These are phyloP conservation scores for Wickerhamomyces canadensis DNA, from an alignment of 805 yeast genomes.

Conservation along the genomic window DNA sequence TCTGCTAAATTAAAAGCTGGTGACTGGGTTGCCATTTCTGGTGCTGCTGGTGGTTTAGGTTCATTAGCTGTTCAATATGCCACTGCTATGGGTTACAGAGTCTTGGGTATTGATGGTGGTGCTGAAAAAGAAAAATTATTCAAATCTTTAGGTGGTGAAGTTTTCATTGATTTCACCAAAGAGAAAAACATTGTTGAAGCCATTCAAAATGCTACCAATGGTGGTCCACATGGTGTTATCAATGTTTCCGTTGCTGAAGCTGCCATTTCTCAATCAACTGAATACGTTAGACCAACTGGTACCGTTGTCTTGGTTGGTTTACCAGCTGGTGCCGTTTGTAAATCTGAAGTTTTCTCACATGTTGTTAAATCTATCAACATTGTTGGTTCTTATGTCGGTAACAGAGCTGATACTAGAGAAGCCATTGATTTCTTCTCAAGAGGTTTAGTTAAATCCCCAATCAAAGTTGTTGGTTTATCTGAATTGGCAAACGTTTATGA, in stretches of 20 bases:
- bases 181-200: conserved; percentile 44
- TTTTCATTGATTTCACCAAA: conserved; percentile 47
- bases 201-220: conserved; percentile 40
- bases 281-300: conserved; percentile 53
- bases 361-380: conserved; percentile 41
- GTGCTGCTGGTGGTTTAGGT: conserved; percentile 83
- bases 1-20: conserved; percentile 53
- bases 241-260: conserved; percentile 52
- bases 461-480: conserved; percentile 48
- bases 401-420: conserved; percentile 39
- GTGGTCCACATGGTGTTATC: conserved; percentile 68
- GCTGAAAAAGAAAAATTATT: conserved; percentile 50
- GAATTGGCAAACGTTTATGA: conserved; percentile 46
- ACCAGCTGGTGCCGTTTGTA: conserved; percentile 44
- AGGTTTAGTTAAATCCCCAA: conserved; percentile 57
- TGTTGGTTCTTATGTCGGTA: conserved; percentile 28
- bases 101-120: conserved; percentile 70
- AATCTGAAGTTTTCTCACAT: conserved; percentile 37
- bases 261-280: conserved; percentile 42
- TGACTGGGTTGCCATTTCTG: conserved; percentile 69
- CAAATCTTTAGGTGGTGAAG: conserved; percentile 55
- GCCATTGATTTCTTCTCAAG: conserved; percentile 62
- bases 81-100: conserved; percentile 68
- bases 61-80: conserved; percentile 72
- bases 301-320: conserved; percentile 59